Base-by-base conservation (phyloP, 345 rosid species). In the Camelina hispida region DNA sequence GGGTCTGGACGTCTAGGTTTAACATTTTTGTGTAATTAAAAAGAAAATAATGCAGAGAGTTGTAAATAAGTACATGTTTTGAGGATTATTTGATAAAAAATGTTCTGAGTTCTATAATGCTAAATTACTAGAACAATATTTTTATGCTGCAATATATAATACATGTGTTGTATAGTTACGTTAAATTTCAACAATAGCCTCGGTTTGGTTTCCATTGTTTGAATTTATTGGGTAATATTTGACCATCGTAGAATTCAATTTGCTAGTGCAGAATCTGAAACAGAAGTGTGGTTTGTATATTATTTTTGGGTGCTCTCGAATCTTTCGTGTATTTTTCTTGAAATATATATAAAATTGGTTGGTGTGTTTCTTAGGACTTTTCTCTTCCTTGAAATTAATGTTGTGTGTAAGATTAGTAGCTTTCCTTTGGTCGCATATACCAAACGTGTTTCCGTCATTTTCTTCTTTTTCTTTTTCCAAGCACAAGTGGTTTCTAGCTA, bases 401-500 rank as follows among this genome's bases (percentile, higher is more conserved):
- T 16, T 34, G 25, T 16, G 20, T 40, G 30, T 40, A 38, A 5
- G 7, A 53, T 23, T 20, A 20, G 50, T 61, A 14, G 50, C 50
- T 61, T 40, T 61, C 66, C 14, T 61, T 20, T 20, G 12, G 32
- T 61, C 50, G 40, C 40, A 61, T 40, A 40, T 20, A 20, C 37
- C 18, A 61, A 16, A 61, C 34, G 50, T 38, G 50, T 61, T 40
- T 42, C 8, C 12, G 34, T 22, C 17, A 40, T 62, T 59, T 17
- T 60, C 15, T 60, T 60, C 46, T 12, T 60, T 38, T 61, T 61
- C 11, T 13, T 40, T 34, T 40, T 43, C 48, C 28, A 7, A 11
- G 56, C 38, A 11, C 30, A 18, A 40, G 8, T 40, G 66, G 34
- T 40, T 40, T 8, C 50, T 22, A 22, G 30, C 50, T 40, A 40